Base-by-base conservation (phyloP, 768 basidiomycete genomes). In the Russula olivacea region DNA sequence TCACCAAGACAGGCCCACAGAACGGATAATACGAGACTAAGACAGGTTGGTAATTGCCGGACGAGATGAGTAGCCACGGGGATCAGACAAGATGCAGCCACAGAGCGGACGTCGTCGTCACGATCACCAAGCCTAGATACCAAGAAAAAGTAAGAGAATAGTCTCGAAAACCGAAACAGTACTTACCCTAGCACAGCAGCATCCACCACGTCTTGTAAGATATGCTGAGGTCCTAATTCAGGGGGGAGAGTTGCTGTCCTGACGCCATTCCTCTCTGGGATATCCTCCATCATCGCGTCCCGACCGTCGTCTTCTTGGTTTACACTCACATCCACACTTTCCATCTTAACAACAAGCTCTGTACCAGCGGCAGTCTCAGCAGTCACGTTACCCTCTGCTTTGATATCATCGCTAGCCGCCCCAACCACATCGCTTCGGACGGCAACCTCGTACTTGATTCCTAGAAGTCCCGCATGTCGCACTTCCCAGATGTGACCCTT, bases 361-460 rank as follows among this genome's bases (percentile, higher is more conserved):
- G 48, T 55, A 25, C 55, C 36, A 58, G 14, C 15, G 50, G 23
- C 25, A n/a, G 40, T 43, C 38, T 55, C 53, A 23, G 28, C 38
- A 28, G 58, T 57, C 34, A 51, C 51, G 15, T 65, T 55, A n/a
- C 61, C 34, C 25, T 71, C 69, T 53, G 54, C 48, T 47, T 71
- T 70, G 19, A 70, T 56, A 7, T 25, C 64, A 8, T 60, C 58
- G 38, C 59, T 45, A 3, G 14, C 66, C 41, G 68, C 74, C 17
- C 83, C 82, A 61, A 98, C 86, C 25, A 98, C 76, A 72, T 97
- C 93, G 58, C 80, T 84, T 66, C 93, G 79, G 19, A 98, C 97
- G 15, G 96, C 97, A 41, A 98, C 94, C 73, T 98, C 92, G 72
- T 98, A 98, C 78, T 98, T 98, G 73, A 99, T 86, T 1, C 97